phyloP scores from a whole-genome alignment of 345 rosid species.

The Pelargonium nanum region DNA sequence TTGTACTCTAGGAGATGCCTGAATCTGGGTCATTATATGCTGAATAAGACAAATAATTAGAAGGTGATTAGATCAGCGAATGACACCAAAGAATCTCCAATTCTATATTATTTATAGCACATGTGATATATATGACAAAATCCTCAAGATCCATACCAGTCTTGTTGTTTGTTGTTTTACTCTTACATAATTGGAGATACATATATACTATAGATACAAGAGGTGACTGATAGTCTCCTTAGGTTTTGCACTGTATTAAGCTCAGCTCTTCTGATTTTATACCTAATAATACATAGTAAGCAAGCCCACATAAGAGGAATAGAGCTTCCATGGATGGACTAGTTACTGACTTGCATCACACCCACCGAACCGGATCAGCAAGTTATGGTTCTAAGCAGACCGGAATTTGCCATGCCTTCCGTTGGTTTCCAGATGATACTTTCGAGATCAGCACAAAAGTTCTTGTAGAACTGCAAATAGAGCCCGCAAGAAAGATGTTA shows the following conservation, averaged over 20 bases:
- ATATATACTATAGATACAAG: neutral
- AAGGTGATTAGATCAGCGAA: no score
- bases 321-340: neutral
- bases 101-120: no score
- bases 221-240: neutral
- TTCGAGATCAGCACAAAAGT: constrained; percentile 55
- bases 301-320: neutral
- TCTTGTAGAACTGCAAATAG: constrained; percentile 65
- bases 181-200: neutral
- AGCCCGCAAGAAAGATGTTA: neutral
- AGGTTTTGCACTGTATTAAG: neutral
- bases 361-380: constrained; percentile 31
- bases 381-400: constrained; percentile 33
- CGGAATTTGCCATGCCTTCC: constrained; percentile 30
- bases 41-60: neutral
- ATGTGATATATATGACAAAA: no score
- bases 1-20: no score
- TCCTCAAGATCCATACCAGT: neutral
- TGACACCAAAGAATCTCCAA: neutral
- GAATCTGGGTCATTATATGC: no score
- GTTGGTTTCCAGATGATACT: constrained; percentile 70
- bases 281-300: neutral
- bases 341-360: constrained; percentile 16
- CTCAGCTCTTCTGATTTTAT: neutral
- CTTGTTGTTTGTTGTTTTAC: neutral